These are phyloP conservation scores for Picea abies DNA, from an alignment of 83 land plant species.

Conservation along the genomic window DNA sequence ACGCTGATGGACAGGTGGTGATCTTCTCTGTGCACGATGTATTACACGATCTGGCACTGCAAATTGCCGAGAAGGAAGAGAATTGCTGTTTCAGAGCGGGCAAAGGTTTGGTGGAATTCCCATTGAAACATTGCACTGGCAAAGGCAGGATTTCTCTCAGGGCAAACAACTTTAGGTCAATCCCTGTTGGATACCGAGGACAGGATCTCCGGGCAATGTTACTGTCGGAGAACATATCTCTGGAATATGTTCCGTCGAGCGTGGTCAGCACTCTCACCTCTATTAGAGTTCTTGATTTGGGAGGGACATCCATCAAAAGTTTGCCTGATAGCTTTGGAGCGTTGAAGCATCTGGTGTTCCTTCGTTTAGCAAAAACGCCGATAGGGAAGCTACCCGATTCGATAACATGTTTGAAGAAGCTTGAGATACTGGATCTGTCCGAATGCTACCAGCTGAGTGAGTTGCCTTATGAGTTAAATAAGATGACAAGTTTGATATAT, in stretches of 20 bases:
- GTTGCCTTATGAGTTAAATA: neutral
- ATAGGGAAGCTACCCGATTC: neutral
- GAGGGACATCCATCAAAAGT: neutral
- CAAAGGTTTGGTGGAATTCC: neutral
- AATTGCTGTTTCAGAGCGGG: neutral
- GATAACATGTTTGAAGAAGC: no score
- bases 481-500: neutral
- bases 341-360: neutral
- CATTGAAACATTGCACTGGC: neutral
- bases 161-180: neutral
- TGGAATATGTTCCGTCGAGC: neutral
- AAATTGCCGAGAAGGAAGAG: conserved; percentile 2
- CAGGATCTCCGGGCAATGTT: neutral
- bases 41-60: neutral
- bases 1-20: neutral
- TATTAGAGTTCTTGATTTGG: neutral
- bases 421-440: neutral
- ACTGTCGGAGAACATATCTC: neutral
- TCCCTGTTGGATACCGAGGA: neutral
- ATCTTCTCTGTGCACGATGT: neutral
- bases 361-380: neutral
- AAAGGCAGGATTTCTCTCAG: neutral
- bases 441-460: neutral
- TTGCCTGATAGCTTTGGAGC: neutral
- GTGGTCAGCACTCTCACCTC: neutral